Conservation (phyloP, 495 filamentous ascomycete genomes). For the Pyronema omphalodes region DNA sequence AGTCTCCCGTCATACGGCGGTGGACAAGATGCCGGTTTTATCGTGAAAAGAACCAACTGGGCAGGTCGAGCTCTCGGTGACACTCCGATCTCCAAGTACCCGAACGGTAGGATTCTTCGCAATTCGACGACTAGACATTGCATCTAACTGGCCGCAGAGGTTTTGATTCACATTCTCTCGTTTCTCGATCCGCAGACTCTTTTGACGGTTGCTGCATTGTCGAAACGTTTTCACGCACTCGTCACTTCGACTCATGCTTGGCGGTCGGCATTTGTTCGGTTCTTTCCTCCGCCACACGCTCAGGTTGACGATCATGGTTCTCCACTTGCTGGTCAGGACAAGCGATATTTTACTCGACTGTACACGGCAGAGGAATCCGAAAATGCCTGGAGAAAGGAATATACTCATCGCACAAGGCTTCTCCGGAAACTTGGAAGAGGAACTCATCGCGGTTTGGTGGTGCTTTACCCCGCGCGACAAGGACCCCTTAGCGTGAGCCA, state of each 20-base stretch:
- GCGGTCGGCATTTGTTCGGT: conserved; percentile 22
- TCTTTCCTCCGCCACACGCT: conserved; percentile 12
- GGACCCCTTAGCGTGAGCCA: conserved; percentile 19
- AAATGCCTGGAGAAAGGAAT: conserved; percentile 23
- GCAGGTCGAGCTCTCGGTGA: conserved; percentile 11
- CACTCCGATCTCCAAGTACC: conserved; percentile 20
- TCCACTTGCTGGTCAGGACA: conserved; percentile 17
- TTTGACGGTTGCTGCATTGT: conserved; percentile 15
- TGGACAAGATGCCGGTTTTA: conserved; percentile 10
- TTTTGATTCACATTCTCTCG: conserved; percentile 20
- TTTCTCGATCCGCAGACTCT: conserved; percentile 20
- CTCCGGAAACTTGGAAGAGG: conserved; percentile 15
- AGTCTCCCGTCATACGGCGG: conserved; percentile 4
- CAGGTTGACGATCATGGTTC: conserved; percentile 2
- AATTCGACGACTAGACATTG: background rate
- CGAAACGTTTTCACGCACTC: conserved; percentile 19
- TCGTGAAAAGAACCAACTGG: conserved; percentile 21
- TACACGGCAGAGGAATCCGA: conserved; percentile 4
- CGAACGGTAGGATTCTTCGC: conserved; percentile 11
- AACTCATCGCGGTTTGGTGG: conserved; percentile 12
- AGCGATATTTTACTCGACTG: conserved; percentile 21
- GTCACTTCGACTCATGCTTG: conserved; percentile 20
- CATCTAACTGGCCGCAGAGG: conserved; percentile 6
- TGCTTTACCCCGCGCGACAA: conserved; percentile 15
- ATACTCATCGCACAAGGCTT: conserved; percentile 21